Evolutionary conservation across 306 rosid genomes (phyloP).

Genomic region (Sesbania bispinosa): DNA sequence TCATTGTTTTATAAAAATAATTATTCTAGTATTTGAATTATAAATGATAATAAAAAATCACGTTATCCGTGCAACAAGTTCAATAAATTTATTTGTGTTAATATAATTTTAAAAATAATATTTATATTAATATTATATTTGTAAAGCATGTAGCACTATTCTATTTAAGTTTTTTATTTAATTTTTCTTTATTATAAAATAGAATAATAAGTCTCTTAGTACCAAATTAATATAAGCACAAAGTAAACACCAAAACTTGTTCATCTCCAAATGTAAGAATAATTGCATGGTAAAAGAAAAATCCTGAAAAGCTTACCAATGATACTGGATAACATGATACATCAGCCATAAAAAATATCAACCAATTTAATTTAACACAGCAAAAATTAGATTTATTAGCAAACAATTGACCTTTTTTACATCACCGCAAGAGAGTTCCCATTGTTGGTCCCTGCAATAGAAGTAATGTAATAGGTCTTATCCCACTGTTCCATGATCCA

Average conservation of each 20-base stretch:
- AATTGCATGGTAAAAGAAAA: neutral
- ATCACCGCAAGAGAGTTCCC: conserved; percentile 44
- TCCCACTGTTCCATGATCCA: conserved; percentile 54
- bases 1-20: too few relatives aligned
- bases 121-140: too few relatives aligned
- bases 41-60: too few relatives aligned
- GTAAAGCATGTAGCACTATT: too few relatives aligned
- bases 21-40: too few relatives aligned
- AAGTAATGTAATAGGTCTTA: conserved; percentile 38
- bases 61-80: too few relatives aligned
- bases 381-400: neutral
- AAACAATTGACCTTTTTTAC: conserved; percentile 41
- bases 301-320: neutral
- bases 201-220: too few relatives aligned
- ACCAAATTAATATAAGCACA: neutral
- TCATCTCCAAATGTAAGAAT: neutral
- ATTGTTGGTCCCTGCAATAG: conserved; percentile 62
- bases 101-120: too few relatives aligned
- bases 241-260: neutral
- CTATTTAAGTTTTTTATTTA: too few relatives aligned
- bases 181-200: too few relatives aligned
- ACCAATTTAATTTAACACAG: neutral
- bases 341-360: conserved; percentile 1
- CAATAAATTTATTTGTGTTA: too few relatives aligned
- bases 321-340: neutral